Base-by-base conservation (phyloP, 768 basidiomycete genomes). In the Podaxis mareebaensis region DNA sequence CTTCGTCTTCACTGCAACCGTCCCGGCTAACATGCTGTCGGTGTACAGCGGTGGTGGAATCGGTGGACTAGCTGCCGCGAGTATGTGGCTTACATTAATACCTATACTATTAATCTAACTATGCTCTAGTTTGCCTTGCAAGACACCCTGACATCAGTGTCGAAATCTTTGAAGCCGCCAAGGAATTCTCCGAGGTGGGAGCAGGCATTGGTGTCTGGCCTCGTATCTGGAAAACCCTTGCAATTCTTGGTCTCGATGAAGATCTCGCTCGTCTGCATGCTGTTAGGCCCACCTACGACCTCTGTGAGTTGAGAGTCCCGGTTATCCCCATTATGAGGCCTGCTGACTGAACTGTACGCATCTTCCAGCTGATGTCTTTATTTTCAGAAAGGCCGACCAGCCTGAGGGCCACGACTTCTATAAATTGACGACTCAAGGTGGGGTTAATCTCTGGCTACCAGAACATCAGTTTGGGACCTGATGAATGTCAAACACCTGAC, bases 121-220 rank as follows among this genome's bases (percentile, higher is more conserved):
- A 8, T 17, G 48, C 46, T 44, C 12, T 28, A 65, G 66, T 69
- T 11, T 69, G 70, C 22, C 49, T 73, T 26, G 66, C 70, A 7
- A 69, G 66, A 60, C 76, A 76, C 64, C 71, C 74, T 3, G 74
- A 79, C 40, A 74, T 83, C 7, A 69, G 77, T 30, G 73, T 83
- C 13, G 75, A 79, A 56, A 67, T 83, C 4, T 83, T 81, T 58
- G 83, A 83, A 67, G 75, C 79, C 4, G 72, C 81, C 22, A 66
- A 66, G n/a, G 69, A 76, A 52, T 76, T 81, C 58, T 70, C 76
- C 48, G 76, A 80, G 63, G 61, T 81, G n/a, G 82, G 80, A 22
- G 81, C 81, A 4, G 83, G 82, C 3, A 76, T 83, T 46, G 78
- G 75, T 17, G 65, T 83, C 0, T 81, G 72, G 72, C 76, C 73